These are phyloP conservation scores for Proliferodiscus dingleyae DNA, from an alignment of 2,329 filamentous ascomycete genomes.

Conservation along the genomic window DNA sequence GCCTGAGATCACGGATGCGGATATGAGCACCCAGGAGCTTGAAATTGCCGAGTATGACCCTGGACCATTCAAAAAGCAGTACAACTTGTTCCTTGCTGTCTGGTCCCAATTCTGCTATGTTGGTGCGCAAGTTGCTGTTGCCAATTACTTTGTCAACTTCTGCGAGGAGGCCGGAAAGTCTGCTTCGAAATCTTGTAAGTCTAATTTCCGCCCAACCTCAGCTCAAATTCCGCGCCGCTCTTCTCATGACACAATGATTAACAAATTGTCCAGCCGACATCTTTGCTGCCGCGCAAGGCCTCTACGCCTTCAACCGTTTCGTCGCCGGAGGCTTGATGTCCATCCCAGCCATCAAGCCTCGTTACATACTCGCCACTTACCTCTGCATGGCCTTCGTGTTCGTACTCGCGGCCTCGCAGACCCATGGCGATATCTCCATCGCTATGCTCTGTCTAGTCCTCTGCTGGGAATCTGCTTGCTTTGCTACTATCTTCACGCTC, in stretches of 20 bases:
- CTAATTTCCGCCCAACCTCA: neutral
- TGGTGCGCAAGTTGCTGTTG: conserved; percentile 65
- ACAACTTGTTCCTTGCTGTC: conserved; percentile 69
- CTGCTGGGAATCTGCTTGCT: conserved; percentile 76
- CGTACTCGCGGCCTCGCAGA: conserved; percentile 33
- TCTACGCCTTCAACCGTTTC: conserved; percentile 71
- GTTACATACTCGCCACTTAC: conserved; percentile 64
- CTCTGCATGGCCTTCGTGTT: conserved; percentile 62
- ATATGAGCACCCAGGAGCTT: conserved; percentile 61
- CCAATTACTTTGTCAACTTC: conserved; percentile 70
- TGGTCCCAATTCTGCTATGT: conserved; percentile 76
- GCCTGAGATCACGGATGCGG: conserved; percentile 67
- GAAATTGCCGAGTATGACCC: conserved; percentile 40
- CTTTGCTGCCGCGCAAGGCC: conserved; percentile 59
- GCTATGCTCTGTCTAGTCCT: conserved; percentile 64
- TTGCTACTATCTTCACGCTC: conserved; percentile 77
- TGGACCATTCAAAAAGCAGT: conserved; percentile 65
- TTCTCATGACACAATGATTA: too few species aligned
- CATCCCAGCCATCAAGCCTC: conserved; percentile 50
- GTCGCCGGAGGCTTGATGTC: conserved; percentile 63
- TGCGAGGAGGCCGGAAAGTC: conserved; percentile 52
- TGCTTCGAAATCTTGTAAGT: conserved; percentile 28
- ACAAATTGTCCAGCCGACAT: conserved; percentile 53
- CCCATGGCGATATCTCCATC: conserved; percentile 42
- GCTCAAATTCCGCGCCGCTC: neutral